Evolutionary conservation across 2,329 filamentous ascomycete genomes (phyloP), one percentile per base, ranked within the genome.

Genomic region (Calonectria leucothoes): DNA sequence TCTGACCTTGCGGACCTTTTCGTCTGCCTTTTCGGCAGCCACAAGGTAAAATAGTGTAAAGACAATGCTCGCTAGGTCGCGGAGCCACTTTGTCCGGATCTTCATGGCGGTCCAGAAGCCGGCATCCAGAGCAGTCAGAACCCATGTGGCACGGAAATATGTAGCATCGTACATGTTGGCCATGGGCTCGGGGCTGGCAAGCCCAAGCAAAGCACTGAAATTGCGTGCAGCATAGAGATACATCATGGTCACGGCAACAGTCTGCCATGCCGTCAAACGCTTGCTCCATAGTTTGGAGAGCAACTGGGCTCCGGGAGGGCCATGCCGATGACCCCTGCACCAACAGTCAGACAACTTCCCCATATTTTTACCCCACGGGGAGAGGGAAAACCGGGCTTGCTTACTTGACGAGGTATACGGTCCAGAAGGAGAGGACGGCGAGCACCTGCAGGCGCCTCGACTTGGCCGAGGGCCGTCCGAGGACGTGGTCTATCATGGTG

Each of bases 31-130:
- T 84, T 98, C 96, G 0, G 97, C 95, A 17, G 96, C 95, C 68
- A 98, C 90, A 75, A 99, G 88, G 83, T 99, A 99, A 85, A 98
- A 99, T 14, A 94, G 82, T 0, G 94, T 94, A 84, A 98, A 98
- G 59, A 95, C 87, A 25, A 98, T 88, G 82, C 95, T 95, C 12
- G 94, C 91, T 17, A 98, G 82, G 82, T 98, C 96, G 48, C 95
- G 90, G 51, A 98, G 78, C 91, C 94, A 96, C 80, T 94, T 95
- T 66, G 83, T 83, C 61, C 91, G 91, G 76, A 99, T 96, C 80
- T 92, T 93, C 97, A 99, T 99, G 39, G 97, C 97, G 0, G 95
- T 98, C 97, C 97, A 99, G 84, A 98, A 99, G 1, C 97, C 97
- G 7, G 97, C 97, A 80, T 99, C 97, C 74, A 99, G 86, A 0